A percentile compares a stretch with the other conserved stretches of the same genome.
Evolutionary conservation across 768 basidiomycete genomes (phyloP).

Genomic region (Xerocomellus dryophilus): DNA sequence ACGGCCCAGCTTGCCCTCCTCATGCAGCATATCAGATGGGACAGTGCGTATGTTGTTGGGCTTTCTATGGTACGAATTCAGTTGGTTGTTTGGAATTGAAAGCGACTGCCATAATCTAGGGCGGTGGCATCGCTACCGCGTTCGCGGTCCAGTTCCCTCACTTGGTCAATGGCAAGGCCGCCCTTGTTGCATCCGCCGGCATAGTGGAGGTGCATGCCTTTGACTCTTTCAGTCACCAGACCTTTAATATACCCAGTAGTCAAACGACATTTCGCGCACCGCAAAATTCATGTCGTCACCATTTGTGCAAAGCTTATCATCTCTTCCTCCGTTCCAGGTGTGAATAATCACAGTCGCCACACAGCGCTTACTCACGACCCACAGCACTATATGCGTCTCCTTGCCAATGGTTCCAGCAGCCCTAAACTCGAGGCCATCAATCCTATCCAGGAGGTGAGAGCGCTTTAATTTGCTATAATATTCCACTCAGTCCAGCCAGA

Average conservation of each 20-base stretch:
- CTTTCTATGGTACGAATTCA: conserved; percentile 62
- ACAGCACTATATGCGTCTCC: conserved; percentile 51
- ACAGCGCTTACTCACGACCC: not conserved
- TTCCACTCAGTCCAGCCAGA: conserved; percentile 35
- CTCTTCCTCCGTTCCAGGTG: conserved; percentile 61
- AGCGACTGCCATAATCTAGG: conserved; percentile 39
- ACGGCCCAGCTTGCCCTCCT: conserved; percentile 79
- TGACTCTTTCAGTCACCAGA: not conserved
- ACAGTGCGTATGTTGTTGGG: conserved; percentile 60
- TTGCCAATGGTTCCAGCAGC: conserved; percentile 37
- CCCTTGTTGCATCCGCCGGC: conserved; percentile 67
- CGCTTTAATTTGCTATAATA: not conserved
- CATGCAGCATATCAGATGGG: conserved; percentile 76
- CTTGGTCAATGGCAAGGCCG: conserved; percentile 61
- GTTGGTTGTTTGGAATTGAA: conserved; percentile 3
- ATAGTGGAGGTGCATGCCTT: conserved; percentile 50
- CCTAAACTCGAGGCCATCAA: conserved; percentile 22
- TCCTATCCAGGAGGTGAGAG: conserved; percentile 44
- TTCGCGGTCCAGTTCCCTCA: conserved; percentile 72
- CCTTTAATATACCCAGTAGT: conserved; percentile 33
- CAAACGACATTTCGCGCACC: conserved; percentile 66
- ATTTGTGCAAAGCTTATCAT: conserved; percentile 61
- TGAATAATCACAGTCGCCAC: conserved; percentile 16
- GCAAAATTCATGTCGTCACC: conserved; percentile 78
- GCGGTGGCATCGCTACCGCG: conserved; percentile 69